phyloP scores from a whole-genome alignment of 2,329 filamentous ascomycete species.

The Scedosporium minutisporum region DNA sequence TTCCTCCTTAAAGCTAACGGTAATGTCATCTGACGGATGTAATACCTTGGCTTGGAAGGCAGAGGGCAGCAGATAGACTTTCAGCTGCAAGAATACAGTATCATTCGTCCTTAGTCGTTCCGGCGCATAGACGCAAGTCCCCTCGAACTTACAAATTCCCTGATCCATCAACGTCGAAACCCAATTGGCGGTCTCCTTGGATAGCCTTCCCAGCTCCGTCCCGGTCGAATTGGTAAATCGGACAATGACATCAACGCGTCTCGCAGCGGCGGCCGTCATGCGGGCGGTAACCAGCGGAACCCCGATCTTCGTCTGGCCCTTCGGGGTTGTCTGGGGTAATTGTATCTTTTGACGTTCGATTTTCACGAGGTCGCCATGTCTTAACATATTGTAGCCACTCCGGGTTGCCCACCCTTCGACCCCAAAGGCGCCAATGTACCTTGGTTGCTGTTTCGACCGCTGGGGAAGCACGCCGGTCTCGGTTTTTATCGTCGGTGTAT shows the following conservation, averaged over 20 bases:
- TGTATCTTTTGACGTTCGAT: slow-evolving; percentile 81
- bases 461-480: slow-evolving; percentile 1
- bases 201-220: slow-evolving; percentile 75
- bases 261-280: slow-evolving; percentile 42
- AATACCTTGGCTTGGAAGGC: slow-evolving; percentile 51
- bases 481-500: neutral
- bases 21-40: slow-evolving; percentile 27
- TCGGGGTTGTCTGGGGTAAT: slow-evolving; percentile 32
- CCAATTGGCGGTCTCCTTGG: slow-evolving; percentile 83
- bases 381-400: slow-evolving; percentile 66
- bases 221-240: slow-evolving; percentile 75
- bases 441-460: slow-evolving; percentile 10
- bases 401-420: slow-evolving; percentile 86
- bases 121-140: slow-evolving; percentile 78
- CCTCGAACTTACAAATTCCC: slow-evolving; percentile 78
- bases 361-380: slow-evolving; percentile 70
- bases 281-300: slow-evolving; percentile 21
- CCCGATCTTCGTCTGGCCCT: slow-evolving; percentile 30
- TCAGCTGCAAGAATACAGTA: slow-evolving; percentile 83
- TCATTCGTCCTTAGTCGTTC: slow-evolving; percentile 82
- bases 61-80: slow-evolving; percentile 62
- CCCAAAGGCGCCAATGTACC: slow-evolving; percentile 89
- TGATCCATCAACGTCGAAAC: slow-evolving; percentile 89
- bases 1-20: slow-evolving; percentile 68
- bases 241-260: slow-evolving; percentile 76